Evolutionary conservation across 2,329 filamentous ascomycete genomes (phyloP).

Genomic region (Aulographum hederae): DNA sequence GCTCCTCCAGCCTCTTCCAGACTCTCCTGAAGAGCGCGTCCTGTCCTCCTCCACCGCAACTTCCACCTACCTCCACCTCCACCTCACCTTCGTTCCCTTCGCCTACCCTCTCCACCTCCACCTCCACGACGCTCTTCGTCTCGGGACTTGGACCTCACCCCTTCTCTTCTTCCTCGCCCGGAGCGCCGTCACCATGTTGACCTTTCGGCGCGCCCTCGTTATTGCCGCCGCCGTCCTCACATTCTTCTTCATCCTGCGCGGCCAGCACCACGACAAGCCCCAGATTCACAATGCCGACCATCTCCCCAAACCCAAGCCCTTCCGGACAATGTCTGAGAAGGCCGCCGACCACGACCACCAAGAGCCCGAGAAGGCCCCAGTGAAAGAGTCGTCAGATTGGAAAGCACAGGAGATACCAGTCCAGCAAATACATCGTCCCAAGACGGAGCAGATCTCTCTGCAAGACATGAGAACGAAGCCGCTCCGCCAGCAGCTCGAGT

Average conservation of each 20-base stretch:
- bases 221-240: slow-evolving; percentile 51
- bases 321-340: slow-evolving; percentile 1
- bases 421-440: slow-evolving; percentile 20
- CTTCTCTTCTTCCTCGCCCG: not conserved
- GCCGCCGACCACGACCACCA: slow-evolving; percentile 3
- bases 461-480: slow-evolving; percentile 55
- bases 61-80: too few relatives aligned
- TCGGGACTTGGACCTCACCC: not conserved
- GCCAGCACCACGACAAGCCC: slow-evolving; percentile 26
- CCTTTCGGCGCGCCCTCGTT: slow-evolving; percentile 57
- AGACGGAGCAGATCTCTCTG: slow-evolving; percentile 43
- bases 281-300: slow-evolving; percentile 15
- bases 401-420: slow-evolving; percentile 7
- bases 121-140: too few relatives aligned
- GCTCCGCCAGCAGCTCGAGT: slow-evolving; percentile 64
- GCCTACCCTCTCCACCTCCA: too few relatives aligned
- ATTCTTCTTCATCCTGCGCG: slow-evolving; percentile 50
- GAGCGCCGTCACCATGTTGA: slow-evolving; percentile 45
- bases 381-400: slow-evolving; percentile 8
- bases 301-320: slow-evolving; percentile 11
- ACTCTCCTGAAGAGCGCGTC: too few relatives aligned
- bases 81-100: too few relatives aligned
- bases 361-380: slow-evolving; percentile 11
- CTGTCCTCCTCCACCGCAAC: too few relatives aligned
- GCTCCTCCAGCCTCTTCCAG: too few relatives aligned